Conservation (phyloP, 2,329 filamentous ascomycete species). For the Drechslerella coelobrocha region DNA sequence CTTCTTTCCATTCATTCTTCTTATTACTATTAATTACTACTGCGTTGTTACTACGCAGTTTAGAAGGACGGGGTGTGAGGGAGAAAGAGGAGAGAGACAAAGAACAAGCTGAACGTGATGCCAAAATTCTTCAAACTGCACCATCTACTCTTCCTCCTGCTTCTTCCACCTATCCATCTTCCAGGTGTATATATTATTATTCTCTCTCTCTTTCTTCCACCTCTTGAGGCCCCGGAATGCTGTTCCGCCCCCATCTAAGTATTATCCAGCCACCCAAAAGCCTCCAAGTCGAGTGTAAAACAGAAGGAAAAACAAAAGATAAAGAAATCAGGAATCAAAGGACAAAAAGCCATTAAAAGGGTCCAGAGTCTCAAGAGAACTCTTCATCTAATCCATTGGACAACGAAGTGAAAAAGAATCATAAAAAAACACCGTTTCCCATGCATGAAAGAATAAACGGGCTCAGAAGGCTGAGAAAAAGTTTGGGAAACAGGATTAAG, state of each 20-base stretch:
- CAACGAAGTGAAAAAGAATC: conserved; percentile 21
- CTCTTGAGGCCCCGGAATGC: neutral
- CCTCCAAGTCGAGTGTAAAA: conserved; percentile 46
- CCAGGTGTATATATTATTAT: conserved; percentile 35
- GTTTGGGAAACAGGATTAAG: conserved; percentile 47
- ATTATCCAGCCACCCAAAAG: conserved; percentile 51
- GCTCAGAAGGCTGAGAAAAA: conserved; percentile 50
- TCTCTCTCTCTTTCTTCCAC: conserved; percentile 5
- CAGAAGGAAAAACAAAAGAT: conserved; percentile 32
- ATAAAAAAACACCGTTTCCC: conserved; percentile 50
- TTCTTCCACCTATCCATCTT: conserved; percentile 3
- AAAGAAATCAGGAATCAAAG: conserved; percentile 28
- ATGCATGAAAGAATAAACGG: conserved; percentile 52
- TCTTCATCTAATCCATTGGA: conserved; percentile 40
- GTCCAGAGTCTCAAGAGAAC: conserved; percentile 10
- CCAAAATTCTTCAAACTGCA: neutral
- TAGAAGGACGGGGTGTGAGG: conserved; percentile 27
- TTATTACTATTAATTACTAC: conserved; percentile 50
- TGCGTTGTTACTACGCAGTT: conserved; percentile 15
- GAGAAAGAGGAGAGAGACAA: conserved; percentile 25
- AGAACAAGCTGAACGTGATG: conserved; percentile 2
- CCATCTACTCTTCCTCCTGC: neutral
- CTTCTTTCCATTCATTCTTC: conserved; percentile 26
- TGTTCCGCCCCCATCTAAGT: conserved; percentile 30
- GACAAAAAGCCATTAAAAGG: conserved; percentile 40